phyloP scores from a whole-genome alignment of 768 basidiomycete species.

The Scleroderma citrinum region DNA sequence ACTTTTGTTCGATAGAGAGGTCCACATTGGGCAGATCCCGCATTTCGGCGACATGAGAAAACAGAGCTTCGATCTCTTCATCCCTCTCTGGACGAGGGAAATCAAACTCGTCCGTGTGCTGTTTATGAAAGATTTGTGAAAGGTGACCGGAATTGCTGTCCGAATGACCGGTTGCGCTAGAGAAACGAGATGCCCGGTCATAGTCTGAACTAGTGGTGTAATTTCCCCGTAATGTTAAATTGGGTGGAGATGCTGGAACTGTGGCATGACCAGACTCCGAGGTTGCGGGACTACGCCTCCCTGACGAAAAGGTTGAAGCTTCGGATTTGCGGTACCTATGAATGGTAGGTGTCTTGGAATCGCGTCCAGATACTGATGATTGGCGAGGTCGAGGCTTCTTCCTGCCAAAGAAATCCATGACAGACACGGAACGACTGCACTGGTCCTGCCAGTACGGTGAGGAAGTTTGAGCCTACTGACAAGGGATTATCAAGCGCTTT shows the following conservation, averaged over 20 bases:
- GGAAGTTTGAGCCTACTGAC: neutral
- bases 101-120: slow-evolving; percentile 52
- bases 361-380: slow-evolving; percentile 47
- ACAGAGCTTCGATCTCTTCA: slow-evolving; percentile 73
- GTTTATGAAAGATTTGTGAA: slow-evolving; percentile 50
- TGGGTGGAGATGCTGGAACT: slow-evolving; percentile 26
- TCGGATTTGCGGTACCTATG: slow-evolving; percentile 45
- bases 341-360: slow-evolving; percentile 28
- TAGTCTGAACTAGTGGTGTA: slow-evolving; percentile 42
- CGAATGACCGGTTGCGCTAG: slow-evolving; percentile 38
- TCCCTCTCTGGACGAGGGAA: slow-evolving; percentile 75
- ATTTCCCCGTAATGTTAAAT: slow-evolving; percentile 47
- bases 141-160: slow-evolving; percentile 38
- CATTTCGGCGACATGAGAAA: slow-evolving; percentile 68
- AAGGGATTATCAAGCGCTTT: too few species aligned
- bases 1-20: slow-evolving; percentile 79
- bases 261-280: slow-evolving; percentile 49
- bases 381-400: slow-evolving; percentile 55
- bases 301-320: slow-evolving; percentile 46
- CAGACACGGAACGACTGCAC: slow-evolving; percentile 7
- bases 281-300: slow-evolving; percentile 42
- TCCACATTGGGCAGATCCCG: slow-evolving; percentile 61
- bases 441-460: slow-evolving; percentile 2
- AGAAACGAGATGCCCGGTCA: slow-evolving; percentile 57
- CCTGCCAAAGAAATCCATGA: slow-evolving; percentile 68